Percentiles rank a stretch among this genome's conserved stretches.
phyloP scores from a whole-genome alignment of 371 early-diverging fungal genomes.

The Fennellomyces sp. region DNA sequence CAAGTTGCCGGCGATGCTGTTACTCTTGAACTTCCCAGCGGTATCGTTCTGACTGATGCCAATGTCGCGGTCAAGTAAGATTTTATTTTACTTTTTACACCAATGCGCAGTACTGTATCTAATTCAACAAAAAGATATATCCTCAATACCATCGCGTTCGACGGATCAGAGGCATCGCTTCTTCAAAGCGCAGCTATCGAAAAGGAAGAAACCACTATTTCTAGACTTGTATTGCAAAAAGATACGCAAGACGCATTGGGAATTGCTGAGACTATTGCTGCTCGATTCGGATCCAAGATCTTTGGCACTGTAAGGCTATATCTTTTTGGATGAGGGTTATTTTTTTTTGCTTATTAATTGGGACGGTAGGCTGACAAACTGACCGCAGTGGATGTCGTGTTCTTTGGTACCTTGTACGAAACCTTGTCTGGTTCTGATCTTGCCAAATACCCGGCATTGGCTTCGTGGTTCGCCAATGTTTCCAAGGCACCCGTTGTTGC shows the following conservation, averaged over 20 bases:
- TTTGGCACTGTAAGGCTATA: constrained; percentile 28
- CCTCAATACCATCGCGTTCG: constrained; percentile 29
- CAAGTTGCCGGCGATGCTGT: constrained; percentile 32
- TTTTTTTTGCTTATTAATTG: constrained; percentile 1
- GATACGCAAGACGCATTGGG: constrained; percentile 35
- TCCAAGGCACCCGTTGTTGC: constrained; percentile 26
- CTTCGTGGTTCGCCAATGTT: constrained; percentile 32
- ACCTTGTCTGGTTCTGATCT: constrained; percentile 28
- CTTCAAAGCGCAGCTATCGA: constrained; percentile 35
- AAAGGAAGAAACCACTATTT: constrained; percentile 36
- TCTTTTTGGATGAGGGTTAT: neutral
- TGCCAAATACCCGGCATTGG: constrained; percentile 34
- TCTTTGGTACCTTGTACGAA: constrained; percentile 40
- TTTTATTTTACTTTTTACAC: neutral
- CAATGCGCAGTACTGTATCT: too few species aligned
- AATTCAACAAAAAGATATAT: constrained; percentile 24
- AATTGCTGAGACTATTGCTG: constrained; percentile 25
- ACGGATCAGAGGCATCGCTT: constrained; percentile 20
- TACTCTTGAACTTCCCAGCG: constrained; percentile 18
- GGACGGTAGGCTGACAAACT: constrained; percentile 26
- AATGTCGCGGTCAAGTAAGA: constrained; percentile 45
- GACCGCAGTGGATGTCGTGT: constrained; percentile 34
- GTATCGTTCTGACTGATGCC: constrained; percentile 33
- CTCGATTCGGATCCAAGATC: constrained; percentile 13
- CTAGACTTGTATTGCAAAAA: constrained; percentile 36